Percentiles rank a stretch among this genome's conserved stretches.
Evolutionary conservation across 768 basidiomycete species (phyloP).

Genomic region (Auricularia heimuer): DNA sequence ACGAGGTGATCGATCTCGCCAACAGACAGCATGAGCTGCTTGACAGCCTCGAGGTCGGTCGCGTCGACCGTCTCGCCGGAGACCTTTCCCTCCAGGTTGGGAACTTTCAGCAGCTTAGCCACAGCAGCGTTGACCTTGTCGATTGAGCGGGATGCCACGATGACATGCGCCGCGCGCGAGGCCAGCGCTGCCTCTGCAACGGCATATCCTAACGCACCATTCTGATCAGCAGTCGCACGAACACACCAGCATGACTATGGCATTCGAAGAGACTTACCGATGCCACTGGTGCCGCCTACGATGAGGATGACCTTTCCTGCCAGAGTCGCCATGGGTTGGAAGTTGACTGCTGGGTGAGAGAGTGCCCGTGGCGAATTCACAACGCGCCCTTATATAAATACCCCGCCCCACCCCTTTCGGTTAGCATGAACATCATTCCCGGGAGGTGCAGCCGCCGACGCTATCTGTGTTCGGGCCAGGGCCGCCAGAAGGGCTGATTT

Average conservation of each 20-base stretch:
- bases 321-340: neutral
- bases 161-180: slow-evolving; percentile 6
- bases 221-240: neutral
- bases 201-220: slow-evolving; percentile 6
- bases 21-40: slow-evolving; percentile 5
- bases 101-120: neutral
- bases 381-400: no score
- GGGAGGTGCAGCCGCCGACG: no score
- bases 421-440: no score
- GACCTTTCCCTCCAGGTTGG: slow-evolving; percentile 2
- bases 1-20: slow-evolving; percentile 12
- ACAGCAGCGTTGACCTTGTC: slow-evolving; percentile 3
- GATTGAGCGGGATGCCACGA: neutral
- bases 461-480: no score
- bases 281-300: slow-evolving; percentile 3
- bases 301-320: slow-evolving; percentile 4
- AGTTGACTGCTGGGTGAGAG: no score
- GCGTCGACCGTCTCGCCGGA: slow-evolving; percentile 6
- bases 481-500: no score
- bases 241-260: neutral
- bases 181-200: slow-evolving; percentile 6
- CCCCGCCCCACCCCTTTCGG: no score
- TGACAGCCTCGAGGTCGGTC: neutral
- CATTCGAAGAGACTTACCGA: neutral
- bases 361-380: no score